Base-by-base conservation (phyloP, 2,329 filamentous ascomycete genomes). In the Diplodia scrobiculata region DNA sequence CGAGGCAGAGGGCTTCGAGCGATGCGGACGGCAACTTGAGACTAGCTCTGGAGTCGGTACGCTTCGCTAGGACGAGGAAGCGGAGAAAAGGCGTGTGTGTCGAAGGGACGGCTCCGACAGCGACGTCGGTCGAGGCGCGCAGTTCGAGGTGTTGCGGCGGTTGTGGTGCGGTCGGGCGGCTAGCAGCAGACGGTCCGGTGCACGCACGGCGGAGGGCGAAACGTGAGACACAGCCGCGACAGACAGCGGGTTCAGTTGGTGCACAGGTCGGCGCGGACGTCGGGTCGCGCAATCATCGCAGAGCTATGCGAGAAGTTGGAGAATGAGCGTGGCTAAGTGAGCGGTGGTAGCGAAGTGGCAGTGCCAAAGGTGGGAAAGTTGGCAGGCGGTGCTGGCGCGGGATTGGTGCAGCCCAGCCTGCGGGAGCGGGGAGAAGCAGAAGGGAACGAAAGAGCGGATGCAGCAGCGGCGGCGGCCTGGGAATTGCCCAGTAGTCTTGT, bases 1-100 rank as follows among this genome's bases (percentile, higher is more conserved):
- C 63, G 54, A 66, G 64, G 58, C 55, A 67, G 65, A 67, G 65
- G 51, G 65, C 55, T 41, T 38, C 48, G 10, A 34, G 59, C 58
- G 58, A 50, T 32, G 14, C 14, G 11, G 38, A 17, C 25, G 25
- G 27, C 41, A 50, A 19, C 29, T 25, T n/a, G 45, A 27, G 27
- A 27, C 13, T 29, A 14, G 45, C 11, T 10, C 11, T n/a, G 41
- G n/a, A 54, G 62, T 34, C 52, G 68, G 54, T 65, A 66, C 27
- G 55, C 32, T 19, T n/a, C 36, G 34, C 17, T 29, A 17, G 34
- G 53, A 27, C 34, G 29, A 34, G 55, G 38, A 60, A 60, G 21
- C 25, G 14, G n/a, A 25, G 29, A 41, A 29, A 60, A 29, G 38
- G 41, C 55, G 55, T 29, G 55, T 29, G 55, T 29, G 55, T 60